phyloP scores from a whole-genome alignment of 106 monocot species.

The Platanthera zijinensis region DNA sequence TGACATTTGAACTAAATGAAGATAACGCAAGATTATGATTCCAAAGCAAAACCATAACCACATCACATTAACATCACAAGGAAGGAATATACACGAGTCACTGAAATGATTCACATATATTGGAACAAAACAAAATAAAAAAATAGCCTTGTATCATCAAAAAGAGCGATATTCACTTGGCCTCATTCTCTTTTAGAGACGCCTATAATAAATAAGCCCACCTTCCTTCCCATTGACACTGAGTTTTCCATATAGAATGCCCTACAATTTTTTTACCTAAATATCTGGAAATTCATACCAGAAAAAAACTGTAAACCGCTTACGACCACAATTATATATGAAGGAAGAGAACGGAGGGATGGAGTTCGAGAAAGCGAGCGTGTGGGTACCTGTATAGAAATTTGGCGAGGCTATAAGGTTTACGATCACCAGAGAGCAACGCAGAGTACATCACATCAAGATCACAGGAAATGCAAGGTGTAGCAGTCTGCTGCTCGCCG shows the following conservation, averaged over 20 bases:
- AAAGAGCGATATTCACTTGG: not conserved
- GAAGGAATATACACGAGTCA: not conserved
- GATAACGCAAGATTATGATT: not conserved
- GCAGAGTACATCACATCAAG: slow-evolving; percentile 78
- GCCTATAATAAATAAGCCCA: not conserved
- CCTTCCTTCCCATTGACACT: not conserved
- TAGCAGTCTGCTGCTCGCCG: not conserved
- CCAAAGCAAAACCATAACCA: slow-evolving; percentile 1
- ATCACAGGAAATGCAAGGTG: slow-evolving; percentile 73
- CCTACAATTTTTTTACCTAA: too few relatives aligned
- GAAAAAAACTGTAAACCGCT: not conserved
- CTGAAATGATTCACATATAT: not conserved
- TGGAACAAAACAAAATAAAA: not conserved
- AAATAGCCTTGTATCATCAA: not conserved
- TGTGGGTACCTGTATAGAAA: slow-evolving; percentile 77
- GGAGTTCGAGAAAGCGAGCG: not conserved
- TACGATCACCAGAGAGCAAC: slow-evolving; percentile 65
- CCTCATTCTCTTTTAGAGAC: not conserved
- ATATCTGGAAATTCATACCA: too few relatives aligned
- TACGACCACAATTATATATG: not conserved
- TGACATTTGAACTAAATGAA: slow-evolving; percentile 3
- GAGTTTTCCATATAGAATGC: not conserved
- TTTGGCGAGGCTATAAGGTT: slow-evolving; percentile 72
- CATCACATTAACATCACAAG: not conserved
- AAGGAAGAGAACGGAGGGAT: not conserved